Conservation (phyloP, 306 rosid genomes). For the Alnus rubra region DNA sequence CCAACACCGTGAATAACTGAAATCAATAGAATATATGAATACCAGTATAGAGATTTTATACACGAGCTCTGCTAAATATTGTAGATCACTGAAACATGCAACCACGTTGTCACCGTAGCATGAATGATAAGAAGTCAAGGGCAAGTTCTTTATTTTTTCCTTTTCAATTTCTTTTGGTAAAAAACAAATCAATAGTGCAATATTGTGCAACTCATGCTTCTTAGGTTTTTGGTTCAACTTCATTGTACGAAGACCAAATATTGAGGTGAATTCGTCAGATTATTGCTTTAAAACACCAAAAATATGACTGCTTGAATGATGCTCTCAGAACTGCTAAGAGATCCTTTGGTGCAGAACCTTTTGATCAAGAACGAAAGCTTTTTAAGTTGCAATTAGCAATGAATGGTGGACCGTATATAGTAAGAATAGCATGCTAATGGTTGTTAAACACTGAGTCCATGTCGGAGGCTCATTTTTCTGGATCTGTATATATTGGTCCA, state of each 20-base stretch:
- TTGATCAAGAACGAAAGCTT: background rate
- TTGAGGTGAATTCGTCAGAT: background rate
- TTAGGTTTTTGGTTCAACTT: background rate
- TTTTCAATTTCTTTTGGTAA: background rate
- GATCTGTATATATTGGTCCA: background rate
- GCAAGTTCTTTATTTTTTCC: background rate
- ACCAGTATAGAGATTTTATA: background rate
- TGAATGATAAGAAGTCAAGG: background rate
- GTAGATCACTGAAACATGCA: background rate
- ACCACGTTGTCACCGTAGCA: background rate
- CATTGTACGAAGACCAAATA: background rate
- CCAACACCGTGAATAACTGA: background rate
- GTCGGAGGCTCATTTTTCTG: background rate
- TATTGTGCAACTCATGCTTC: background rate
- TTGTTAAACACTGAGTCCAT: background rate
- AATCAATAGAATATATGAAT: background rate
- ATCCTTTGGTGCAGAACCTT: background rate
- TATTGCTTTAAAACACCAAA: background rate
- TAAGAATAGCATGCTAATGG: background rate
- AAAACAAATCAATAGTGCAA: background rate
- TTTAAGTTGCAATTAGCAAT: background rate
- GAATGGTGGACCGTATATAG: background rate
- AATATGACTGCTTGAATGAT: background rate
- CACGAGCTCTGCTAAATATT: background rate
- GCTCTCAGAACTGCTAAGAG: background rate